Evolutionary conservation across 2,329 filamentous ascomycete genomes (phyloP), one percentile per base, ranked within the genome.

Genomic region (Parastagonospora nodorum): DNA sequence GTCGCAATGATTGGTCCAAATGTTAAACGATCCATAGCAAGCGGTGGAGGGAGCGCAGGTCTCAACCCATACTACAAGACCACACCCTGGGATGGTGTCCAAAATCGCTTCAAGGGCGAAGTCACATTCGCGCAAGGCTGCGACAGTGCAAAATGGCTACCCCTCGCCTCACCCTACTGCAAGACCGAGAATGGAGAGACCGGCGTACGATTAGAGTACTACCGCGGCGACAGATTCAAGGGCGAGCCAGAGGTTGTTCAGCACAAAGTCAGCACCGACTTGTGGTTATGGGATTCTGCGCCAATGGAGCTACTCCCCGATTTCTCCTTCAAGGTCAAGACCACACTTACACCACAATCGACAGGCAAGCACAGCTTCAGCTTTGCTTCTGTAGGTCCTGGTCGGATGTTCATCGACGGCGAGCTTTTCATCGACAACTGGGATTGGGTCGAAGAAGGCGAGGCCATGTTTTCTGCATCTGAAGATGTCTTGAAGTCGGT

Each of bases 281-380:
- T 88, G 1, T 88, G 87, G 76, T 77, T 89, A 2, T 88, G 86
- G 85, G 86, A 89, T 59, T 88, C 86, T 2, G 85, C 84, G 1
- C 86, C 86, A 5, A 77, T 78, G 16, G 77, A 85, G 52, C 79
- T 87, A 11, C 82, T 85, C 0, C 83, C 83, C 0, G 80, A 84
- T 46, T 88, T 84, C 80, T 88, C 85, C 1, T 86, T 85, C 45
- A 74, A 84, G 40, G 84, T 83, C 19, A 88, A 81, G 42, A 85
- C 84, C 0, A 79, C 77, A 30, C 72, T 89, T 16, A 86, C 81
- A 0, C 79, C 86, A 0, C 81, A 77, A 19, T 79, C 80, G 0
- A 83, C 79, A 0, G 86, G 86, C 3, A 82, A 78, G 45, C 86
- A 89, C 63, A 87, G 83, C 2, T 79, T 88, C 59, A 87, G 85